Conservation (phyloP, 2,329 filamentous ascomycete species). For the Neonectria sp. region DNA sequence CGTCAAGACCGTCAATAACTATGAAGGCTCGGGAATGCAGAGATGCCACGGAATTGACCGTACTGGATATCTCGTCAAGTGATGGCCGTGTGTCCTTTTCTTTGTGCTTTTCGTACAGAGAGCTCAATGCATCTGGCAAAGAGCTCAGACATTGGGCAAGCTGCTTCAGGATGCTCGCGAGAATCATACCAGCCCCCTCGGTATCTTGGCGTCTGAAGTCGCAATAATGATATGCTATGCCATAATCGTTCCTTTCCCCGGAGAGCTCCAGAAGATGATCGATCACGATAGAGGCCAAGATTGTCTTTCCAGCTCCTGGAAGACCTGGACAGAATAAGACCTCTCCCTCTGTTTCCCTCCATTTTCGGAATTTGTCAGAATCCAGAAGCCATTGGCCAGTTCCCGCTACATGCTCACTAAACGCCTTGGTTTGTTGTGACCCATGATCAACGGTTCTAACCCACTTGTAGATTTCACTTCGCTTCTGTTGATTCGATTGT, state of each 20-base stretch:
- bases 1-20: constrained; percentile 21
- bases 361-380: constrained; percentile 4
- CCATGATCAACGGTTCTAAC: constrained; percentile 10
- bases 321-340: constrained; percentile 19
- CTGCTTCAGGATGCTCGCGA: constrained; percentile 19
- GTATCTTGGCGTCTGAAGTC: constrained; percentile 11
- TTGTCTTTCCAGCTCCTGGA: constrained; percentile 21
- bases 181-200: background rate
- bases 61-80: background rate
- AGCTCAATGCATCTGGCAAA: constrained; percentile 10
- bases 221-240: constrained; percentile 18
- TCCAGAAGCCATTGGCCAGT: constrained; percentile 14
- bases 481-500: constrained; percentile 18
- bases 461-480: constrained; percentile 16
- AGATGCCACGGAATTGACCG: background rate
- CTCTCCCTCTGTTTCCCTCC: constrained; percentile 10
- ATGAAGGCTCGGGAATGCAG: constrained; percentile 16
- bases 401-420: constrained; percentile 1
- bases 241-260: background rate
- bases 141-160: constrained; percentile 8
- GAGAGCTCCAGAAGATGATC: background rate
- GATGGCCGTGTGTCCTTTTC: constrained; percentile 3
- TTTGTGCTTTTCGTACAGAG: constrained; percentile 19
- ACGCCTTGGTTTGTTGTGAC: background rate
- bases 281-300: constrained; percentile 14